Base-by-base conservation (phyloP, 495 filamentous ascomycete species). In the Tuber magnatum region DNA sequence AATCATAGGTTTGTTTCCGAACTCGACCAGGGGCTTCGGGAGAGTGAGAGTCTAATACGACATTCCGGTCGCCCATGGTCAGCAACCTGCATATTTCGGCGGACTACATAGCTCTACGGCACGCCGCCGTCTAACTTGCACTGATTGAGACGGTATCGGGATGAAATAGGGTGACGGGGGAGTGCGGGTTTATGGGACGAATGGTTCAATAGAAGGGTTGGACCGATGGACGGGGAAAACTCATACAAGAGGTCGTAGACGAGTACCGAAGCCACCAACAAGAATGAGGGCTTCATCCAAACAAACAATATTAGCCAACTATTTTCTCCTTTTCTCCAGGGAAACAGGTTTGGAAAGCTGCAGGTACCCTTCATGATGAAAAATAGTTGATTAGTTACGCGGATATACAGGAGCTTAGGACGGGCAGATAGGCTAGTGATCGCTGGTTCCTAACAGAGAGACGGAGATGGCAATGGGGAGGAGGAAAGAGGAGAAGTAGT, bases 1-100 rank as follows among this genome's bases (percentile, higher is more conserved):
- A 85, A 99, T 99, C 95, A 99, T 99, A 80, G 94, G 95, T 83
- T 93, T 93, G 88, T 99, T 99, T 80, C 90, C 94, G 84, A 99
- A 99, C 86, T 99, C 95, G 81, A 99, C 95, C 79, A 99, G 87
- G 68, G 95, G 95, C 85, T 99, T 99, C 35, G 95, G 95, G 78
- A 97, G 92, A 65, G 95, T 98, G 82, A 99, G 89, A 74, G 95
- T 99, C 94, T 97, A 83, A 75, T 46, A 39, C 73, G 65, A 74
- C 38, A 65, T 68, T 68, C 48, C 61, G 69, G 74, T 51, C 32
- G 72, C 71, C 71, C 69, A 71, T 42, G 40, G 72, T 81, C 73
- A 82, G 77, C 74, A 71, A 76, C 56, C 35, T 71, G 72, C 28
- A 32, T 35, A 35, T 32, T 65, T 65, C 28, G 56, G 56, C 56